A percentile compares a stretch with the other conserved stretches of the same genome.
These are phyloP conservation scores for Talaromyces sp. DNA, from an alignment of 2,329 filamentous ascomycete species.

Conservation along the genomic window DNA sequence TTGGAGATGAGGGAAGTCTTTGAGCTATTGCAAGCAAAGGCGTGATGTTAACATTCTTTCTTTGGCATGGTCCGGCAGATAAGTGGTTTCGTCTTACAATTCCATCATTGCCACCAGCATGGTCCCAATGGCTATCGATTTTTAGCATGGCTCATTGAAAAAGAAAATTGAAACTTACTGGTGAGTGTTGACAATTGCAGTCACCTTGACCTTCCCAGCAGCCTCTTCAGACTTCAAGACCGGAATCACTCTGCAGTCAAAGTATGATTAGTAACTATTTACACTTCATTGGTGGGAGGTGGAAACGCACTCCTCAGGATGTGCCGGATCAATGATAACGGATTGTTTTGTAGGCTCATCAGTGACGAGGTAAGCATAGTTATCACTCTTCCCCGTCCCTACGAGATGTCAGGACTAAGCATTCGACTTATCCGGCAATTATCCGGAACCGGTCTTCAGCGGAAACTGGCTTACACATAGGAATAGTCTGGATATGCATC, in stretches of 20 bases:
- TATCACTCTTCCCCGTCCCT: conserved; percentile 46
- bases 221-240: conserved; percentile 70
- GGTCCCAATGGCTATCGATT: conserved; percentile 74
- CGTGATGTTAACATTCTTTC: background rate
- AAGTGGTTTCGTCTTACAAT: conserved; percentile 55
- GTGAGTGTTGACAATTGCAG: conserved; percentile 91
- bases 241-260: conserved; percentile 53
- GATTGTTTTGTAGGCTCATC: conserved; percentile 50
- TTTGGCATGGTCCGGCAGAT: background rate
- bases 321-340: conserved; percentile 51
- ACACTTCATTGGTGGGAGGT: background rate
- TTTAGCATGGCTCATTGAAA: background rate
- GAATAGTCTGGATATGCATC: conserved; percentile 54
- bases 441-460: background rate
- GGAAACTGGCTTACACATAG: conserved; percentile 48
- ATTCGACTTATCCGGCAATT: background rate
- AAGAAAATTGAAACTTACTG: conserved; percentile 62
- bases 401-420: background rate
- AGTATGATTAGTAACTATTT: background rate
- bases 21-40: conserved; percentile 43
- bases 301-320: conserved; percentile 47
- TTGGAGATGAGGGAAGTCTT: conserved; percentile 60
- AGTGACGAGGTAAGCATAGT: conserved; percentile 52
- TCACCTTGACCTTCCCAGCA: conserved; percentile 73
- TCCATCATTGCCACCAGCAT: conserved; percentile 85